Conservation (phyloP, 768 basidiomycete species). For the Termitomyces sp. region DNA sequence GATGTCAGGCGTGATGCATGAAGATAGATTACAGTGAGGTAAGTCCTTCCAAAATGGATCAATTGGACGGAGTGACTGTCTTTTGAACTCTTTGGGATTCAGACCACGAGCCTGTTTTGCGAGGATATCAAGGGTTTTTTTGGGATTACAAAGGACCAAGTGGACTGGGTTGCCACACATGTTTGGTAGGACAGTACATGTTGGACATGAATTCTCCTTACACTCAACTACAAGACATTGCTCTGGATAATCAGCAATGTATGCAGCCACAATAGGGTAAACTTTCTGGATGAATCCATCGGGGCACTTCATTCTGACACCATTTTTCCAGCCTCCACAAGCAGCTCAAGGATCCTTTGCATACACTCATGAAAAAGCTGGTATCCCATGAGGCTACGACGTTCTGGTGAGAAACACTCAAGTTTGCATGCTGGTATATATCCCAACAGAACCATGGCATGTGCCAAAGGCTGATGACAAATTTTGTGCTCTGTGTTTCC, state of each 20-base stretch:
- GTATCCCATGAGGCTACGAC: background rate
- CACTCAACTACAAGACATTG: slow-evolving; percentile 26
- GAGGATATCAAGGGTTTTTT: background rate
- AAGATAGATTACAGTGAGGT: slow-evolving; percentile 34
- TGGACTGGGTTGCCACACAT: slow-evolving; percentile 10
- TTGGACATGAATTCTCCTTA: slow-evolving; percentile 25
- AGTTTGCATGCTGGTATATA: slow-evolving; percentile 37
- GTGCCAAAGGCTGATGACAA: slow-evolving; percentile 25
- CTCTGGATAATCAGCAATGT: slow-evolving; percentile 33
- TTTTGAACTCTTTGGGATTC: slow-evolving; percentile 11
- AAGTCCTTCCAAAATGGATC: slow-evolving; percentile 39
- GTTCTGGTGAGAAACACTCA: slow-evolving; percentile 4
- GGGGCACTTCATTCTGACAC: slow-evolving; percentile 22
- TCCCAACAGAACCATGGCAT: slow-evolving; percentile 30
- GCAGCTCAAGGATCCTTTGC: slow-evolving; percentile 15
- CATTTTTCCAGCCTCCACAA: slow-evolving; percentile 22
- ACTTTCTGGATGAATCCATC: slow-evolving; percentile 24
- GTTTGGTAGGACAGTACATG: slow-evolving; percentile 17
- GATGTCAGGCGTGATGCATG: slow-evolving; percentile 33
- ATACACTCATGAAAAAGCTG: slow-evolving; percentile 15
- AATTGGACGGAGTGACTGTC: slow-evolving; percentile 7
- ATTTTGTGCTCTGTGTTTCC: slow-evolving; percentile 7
- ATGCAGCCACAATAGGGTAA: slow-evolving; percentile 32
- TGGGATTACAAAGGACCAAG: background rate
- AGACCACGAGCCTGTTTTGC: background rate